Evolutionary conservation across 139 green algal species (phyloP).

Genomic region (Marvania coccoides): DNA sequence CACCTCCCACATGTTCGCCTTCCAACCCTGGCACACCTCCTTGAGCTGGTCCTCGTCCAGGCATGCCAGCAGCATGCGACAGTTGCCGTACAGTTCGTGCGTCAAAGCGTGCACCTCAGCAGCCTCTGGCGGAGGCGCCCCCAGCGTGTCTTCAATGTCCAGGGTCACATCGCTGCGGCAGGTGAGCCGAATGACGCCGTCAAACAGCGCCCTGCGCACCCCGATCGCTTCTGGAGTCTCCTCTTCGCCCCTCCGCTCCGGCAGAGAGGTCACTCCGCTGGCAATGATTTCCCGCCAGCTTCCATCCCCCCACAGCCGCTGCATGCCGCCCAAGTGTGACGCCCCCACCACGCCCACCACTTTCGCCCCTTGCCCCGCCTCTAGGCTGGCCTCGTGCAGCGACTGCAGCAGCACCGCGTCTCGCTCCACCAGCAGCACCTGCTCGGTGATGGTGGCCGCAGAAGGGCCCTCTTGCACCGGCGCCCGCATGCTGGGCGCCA

Average conservation of each 20-base stretch:
- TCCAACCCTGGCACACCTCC: conserved; percentile 33
- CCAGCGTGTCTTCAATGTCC: conserved; percentile 24
- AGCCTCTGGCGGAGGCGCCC: neutral
- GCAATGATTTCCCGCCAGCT: conserved; percentile 1
- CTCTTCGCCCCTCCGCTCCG: neutral
- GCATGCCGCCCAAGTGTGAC: conserved; percentile 24
- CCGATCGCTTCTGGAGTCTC: conserved; percentile 9
- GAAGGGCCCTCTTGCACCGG: neutral
- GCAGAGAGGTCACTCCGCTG: neutral
- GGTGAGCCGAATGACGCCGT: conserved; percentile 28
- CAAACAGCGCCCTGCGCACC: conserved; percentile 23
- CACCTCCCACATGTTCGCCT: conserved; percentile 31
- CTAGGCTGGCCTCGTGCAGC: conserved; percentile 8
- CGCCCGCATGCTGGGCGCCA: conserved; percentile 2
- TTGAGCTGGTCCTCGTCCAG: conserved; percentile 21
- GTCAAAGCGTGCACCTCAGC: conserved; percentile 13
- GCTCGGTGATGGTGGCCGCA: conserved; percentile 1
- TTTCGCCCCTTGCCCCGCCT: neutral
- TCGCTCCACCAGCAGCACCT: conserved; percentile 25
- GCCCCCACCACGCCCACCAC: conserved; percentile 31
- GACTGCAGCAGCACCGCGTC: conserved; percentile 18
- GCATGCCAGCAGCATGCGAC: conserved; percentile 36
- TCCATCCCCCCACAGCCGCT: conserved; percentile 5
- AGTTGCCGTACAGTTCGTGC: conserved; percentile 27
- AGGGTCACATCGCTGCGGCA: conserved; percentile 25